phyloP scores from a whole-genome alignment of 2,329 filamentous ascomycete species.

The Epichloe sp. region DNA sequence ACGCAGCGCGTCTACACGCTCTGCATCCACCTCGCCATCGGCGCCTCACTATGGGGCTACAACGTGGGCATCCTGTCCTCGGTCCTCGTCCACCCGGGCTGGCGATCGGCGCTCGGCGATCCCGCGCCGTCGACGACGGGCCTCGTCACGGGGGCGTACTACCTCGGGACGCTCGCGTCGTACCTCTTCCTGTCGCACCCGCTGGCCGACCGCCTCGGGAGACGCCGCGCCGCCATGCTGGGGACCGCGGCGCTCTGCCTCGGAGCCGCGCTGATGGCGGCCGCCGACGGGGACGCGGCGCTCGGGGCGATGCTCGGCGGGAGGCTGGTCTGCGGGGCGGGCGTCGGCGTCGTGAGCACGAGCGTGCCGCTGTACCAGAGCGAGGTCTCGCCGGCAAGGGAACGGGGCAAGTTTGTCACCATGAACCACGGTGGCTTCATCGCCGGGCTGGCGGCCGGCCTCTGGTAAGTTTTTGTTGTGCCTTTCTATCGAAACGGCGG shows the following conservation, averaged over 20 bases:
- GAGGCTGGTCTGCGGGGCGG: conserved; percentile 37
- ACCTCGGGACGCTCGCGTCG: conserved; percentile 40
- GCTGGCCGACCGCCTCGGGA: conserved; percentile 36
- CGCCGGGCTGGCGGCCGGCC: conserved; percentile 37
- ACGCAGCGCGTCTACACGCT: conserved; percentile 28
- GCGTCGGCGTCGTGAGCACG: conserved; percentile 41
- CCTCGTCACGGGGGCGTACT: conserved; percentile 43
- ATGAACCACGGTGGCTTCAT: conserved; percentile 48
- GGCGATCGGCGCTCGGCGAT: conserved; percentile 30
- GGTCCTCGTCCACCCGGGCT: conserved; percentile 42
- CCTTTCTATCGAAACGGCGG: too few species aligned
- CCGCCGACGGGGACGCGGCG: conserved; percentile 26
- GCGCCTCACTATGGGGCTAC: conserved; percentile 45
- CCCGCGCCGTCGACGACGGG: conserved; percentile 34
- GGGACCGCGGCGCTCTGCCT: conserved; percentile 33
- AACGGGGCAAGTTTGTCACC: conserved; percentile 42
- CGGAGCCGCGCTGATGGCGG: conserved; percentile 35
- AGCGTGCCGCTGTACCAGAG: conserved; percentile 44
- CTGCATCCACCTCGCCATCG: conserved; percentile 40
- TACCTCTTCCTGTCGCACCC: conserved; percentile 42
- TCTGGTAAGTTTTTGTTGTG: conserved; percentile 28
- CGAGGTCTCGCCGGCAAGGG: conserved; percentile 39
- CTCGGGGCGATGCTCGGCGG: conserved; percentile 37
- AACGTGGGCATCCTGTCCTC: conserved; percentile 45
- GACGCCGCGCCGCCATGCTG: conserved; percentile 34